Evolutionary conservation across 2,329 filamentous ascomycete species (phyloP).

Genomic region (Pyrenophora teres): DNA sequence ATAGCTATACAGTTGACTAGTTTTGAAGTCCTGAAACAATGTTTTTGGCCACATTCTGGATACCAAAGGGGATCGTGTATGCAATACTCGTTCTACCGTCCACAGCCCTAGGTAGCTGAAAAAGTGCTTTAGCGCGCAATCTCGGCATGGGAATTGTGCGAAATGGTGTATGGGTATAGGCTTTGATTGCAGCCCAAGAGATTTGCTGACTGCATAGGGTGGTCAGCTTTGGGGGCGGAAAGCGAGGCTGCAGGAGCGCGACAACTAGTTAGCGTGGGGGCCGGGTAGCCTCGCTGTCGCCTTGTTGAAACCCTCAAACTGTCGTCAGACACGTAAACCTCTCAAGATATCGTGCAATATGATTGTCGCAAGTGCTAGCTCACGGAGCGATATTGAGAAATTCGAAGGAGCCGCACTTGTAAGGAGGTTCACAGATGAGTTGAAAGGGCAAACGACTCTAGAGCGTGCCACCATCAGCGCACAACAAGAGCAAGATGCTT

Average conservation of each 20-base stretch:
- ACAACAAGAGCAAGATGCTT: not conserved
- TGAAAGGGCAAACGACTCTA: constrained; percentile 4
- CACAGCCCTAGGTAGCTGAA: no score
- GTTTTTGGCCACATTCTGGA: no score
- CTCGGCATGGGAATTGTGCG: no score
- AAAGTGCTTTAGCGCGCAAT: no score
- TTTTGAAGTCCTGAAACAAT: no score
- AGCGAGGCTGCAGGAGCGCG: not conserved
- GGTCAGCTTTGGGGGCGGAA: not conserved
- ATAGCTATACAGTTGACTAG: no score
- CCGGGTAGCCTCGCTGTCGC: not conserved
- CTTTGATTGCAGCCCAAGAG: not conserved
- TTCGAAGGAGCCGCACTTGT: not conserved
- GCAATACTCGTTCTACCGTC: no score
- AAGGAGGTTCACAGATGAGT: constrained; percentile 5
- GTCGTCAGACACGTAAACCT: no score
- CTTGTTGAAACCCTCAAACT: no score
- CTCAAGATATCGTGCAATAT: not conserved
- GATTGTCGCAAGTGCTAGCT: not conserved
- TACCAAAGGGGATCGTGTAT: no score
- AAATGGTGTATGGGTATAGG: not conserved
- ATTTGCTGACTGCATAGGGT: not conserved
- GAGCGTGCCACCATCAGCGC: constrained; percentile 1
- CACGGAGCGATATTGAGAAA: not conserved
- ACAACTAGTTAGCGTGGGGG: not conserved